These are phyloP conservation scores for Gastrolobium villosum DNA, from an alignment of 306 rosid species.

Conservation along the genomic window DNA sequence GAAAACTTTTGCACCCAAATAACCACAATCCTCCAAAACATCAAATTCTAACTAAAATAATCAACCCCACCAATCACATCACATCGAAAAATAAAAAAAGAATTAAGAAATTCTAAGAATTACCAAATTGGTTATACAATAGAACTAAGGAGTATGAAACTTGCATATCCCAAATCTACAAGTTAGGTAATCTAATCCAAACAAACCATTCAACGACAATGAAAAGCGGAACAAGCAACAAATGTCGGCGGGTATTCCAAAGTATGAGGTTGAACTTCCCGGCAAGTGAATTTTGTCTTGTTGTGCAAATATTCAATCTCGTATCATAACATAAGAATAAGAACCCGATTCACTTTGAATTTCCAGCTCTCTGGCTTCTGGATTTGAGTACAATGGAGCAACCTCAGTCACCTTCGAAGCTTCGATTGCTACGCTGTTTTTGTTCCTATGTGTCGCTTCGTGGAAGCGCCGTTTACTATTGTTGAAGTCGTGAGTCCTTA, in stretches of 20 bases:
- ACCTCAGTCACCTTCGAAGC: not conserved
- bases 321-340: not conserved
- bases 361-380: not conserved
- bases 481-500: not conserved
- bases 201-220: constrained; percentile 34
- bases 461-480: not conserved
- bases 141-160: not conserved
- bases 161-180: constrained; percentile 24
- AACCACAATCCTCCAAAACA: constrained; percentile 10
- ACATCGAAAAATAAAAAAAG: not conserved
- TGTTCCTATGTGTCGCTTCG: not conserved
- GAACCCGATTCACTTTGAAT: not conserved
- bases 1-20: constrained; percentile 20
- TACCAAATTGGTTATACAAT: constrained; percentile 27
- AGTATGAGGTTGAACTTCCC: constrained; percentile 36
- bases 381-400: too few relatives aligned
- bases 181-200: constrained; percentile 49
- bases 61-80: constrained; percentile 35
- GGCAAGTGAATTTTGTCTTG: not conserved
- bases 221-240: constrained; percentile 37
- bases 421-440: not conserved
- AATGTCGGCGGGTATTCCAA: constrained; percentile 45
- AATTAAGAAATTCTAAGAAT: constrained; percentile 2
- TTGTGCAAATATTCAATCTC: not conserved
- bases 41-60: constrained; percentile 27